Conservation (phyloP, 176 grass and related monocot species). For the Musa troglodytarum region DNA sequence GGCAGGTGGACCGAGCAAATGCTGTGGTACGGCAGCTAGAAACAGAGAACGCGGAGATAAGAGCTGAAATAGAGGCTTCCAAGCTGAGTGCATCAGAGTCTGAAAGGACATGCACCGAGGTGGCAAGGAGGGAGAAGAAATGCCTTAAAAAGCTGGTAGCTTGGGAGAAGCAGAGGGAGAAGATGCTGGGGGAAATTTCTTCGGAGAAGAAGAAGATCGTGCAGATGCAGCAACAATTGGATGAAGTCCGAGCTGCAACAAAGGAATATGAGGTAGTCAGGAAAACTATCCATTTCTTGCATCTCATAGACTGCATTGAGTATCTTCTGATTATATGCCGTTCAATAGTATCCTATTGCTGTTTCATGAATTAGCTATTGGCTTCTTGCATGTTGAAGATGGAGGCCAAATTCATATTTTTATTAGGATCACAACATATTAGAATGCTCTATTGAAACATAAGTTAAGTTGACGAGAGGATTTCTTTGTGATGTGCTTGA, state of each 20-base stretch:
- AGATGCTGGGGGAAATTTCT: constrained; percentile 41
- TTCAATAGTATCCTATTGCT: background rate
- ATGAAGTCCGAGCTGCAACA: constrained; percentile 39
- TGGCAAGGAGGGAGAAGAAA: constrained; percentile 71
- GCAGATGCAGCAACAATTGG: constrained; percentile 44
- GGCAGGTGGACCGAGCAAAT: constrained; percentile 75
- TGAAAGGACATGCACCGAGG: constrained; percentile 43
- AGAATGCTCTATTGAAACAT: background rate
- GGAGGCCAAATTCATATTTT: background rate
- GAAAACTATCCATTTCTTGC: constrained; percentile 1
- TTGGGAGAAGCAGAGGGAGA: constrained; percentile 65
- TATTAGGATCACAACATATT: background rate
- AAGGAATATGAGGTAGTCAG: constrained; percentile 58
- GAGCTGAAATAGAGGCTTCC: constrained; percentile 87
- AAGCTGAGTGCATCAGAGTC: constrained; percentile 91
- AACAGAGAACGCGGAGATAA: constrained; percentile 89
- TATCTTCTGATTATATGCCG: constrained; percentile 10
- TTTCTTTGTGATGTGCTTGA: background rate
- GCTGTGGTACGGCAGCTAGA: constrained; percentile 61
- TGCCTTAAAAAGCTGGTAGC: constrained; percentile 54
- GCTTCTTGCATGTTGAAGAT: background rate
- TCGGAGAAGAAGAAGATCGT: constrained; percentile 42
- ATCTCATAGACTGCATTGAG: background rate
- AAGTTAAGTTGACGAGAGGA: background rate
- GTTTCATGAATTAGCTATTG: background rate